Percentiles rank a stretch among this genome's conserved stretches.
Conservation (phyloP, 1,139 yeast species). For the Candida labiduridarum region DNA sequence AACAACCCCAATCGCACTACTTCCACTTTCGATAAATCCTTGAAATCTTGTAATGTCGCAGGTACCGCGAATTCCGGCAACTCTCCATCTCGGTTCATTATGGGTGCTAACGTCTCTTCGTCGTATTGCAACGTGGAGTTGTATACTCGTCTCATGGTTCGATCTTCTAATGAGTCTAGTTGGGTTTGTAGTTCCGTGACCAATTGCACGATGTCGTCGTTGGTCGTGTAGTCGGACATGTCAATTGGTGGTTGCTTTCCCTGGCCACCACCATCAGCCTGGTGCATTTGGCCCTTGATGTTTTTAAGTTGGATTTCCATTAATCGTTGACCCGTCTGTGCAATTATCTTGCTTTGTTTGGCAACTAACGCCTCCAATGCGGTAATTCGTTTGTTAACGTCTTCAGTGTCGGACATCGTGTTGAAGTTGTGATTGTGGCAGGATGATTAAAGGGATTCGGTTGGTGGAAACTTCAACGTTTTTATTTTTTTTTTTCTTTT, state of each 20-base stretch:
- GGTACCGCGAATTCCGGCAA: slow-evolving; percentile 65
- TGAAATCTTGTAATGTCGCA: slow-evolving; percentile 55
- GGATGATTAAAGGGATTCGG: neutral
- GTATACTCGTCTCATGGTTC: slow-evolving; percentile 60
- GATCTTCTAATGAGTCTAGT: slow-evolving; percentile 68
- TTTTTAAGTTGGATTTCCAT: slow-evolving; percentile 64
- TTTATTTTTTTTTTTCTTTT: no score
- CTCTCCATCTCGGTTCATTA: slow-evolving; percentile 74
- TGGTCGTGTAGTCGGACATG: slow-evolving; percentile 65
- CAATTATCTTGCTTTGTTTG: slow-evolving; percentile 43
- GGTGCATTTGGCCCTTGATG: slow-evolving; percentile 42
- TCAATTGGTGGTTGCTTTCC: slow-evolving; percentile 33
- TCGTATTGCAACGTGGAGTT: slow-evolving; percentile 20
- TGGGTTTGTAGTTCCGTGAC: slow-evolving; percentile 92
- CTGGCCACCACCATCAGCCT: slow-evolving; percentile 24
- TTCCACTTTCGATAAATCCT: slow-evolving; percentile 41
- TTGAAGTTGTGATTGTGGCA: neutral
- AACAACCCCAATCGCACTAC: slow-evolving; percentile 62
- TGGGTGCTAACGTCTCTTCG: slow-evolving; percentile 22
- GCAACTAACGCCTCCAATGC: slow-evolving; percentile 54
- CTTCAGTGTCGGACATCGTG: neutral
- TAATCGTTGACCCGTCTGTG: slow-evolving; percentile 75
- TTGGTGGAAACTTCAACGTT: no score
- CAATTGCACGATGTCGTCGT: slow-evolving; percentile 80
- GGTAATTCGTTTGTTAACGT: slow-evolving; percentile 15